These are phyloP conservation scores for Orobanche coerulescens DNA, from an alignment of 257 asterid species.

Conservation along the genomic window DNA sequence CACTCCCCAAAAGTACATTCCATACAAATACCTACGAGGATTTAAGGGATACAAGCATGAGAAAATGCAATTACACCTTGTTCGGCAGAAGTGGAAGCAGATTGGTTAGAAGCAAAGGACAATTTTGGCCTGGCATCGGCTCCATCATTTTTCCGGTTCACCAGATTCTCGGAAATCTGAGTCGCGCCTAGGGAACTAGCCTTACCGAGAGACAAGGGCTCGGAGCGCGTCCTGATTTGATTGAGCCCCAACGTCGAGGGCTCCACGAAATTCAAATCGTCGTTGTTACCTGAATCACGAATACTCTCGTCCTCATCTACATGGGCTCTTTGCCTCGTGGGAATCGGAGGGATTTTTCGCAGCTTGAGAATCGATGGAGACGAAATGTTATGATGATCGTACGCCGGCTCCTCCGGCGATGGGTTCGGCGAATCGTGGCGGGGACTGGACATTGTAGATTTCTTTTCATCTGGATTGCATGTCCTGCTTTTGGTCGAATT, in stretches of 20 bases:
- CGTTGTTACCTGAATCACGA: constrained; percentile 20
- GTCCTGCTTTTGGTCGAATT: neutral
- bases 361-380: constrained; percentile 42
- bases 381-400: constrained; percentile 23
- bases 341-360: constrained; percentile 54
- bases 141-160: constrained; percentile 22
- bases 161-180: constrained; percentile 24
- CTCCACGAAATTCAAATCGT: constrained; percentile 35
- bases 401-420: constrained; percentile 27
- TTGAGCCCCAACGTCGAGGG: constrained; percentile 57
- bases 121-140: constrained; percentile 16
- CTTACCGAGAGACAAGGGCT: constrained; percentile 39
- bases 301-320: constrained; percentile 19
- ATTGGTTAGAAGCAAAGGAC: constrained; percentile 26
- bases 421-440: constrained; percentile 27
- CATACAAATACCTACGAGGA: neutral
- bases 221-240: constrained; percentile 66
- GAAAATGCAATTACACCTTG: constrained; percentile 32
- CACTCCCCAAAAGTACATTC: neutral
- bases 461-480: constrained; percentile 22
- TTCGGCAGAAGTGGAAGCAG: constrained; percentile 32
- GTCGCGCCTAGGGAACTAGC: constrained; percentile 27
- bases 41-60: neutral
- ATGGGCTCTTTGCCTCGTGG: constrained; percentile 28
- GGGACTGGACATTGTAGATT: constrained; percentile 29